Base-by-base conservation (phyloP, 2,329 filamentous ascomycete genomes). In the Sclerotinia nivalis region DNA sequence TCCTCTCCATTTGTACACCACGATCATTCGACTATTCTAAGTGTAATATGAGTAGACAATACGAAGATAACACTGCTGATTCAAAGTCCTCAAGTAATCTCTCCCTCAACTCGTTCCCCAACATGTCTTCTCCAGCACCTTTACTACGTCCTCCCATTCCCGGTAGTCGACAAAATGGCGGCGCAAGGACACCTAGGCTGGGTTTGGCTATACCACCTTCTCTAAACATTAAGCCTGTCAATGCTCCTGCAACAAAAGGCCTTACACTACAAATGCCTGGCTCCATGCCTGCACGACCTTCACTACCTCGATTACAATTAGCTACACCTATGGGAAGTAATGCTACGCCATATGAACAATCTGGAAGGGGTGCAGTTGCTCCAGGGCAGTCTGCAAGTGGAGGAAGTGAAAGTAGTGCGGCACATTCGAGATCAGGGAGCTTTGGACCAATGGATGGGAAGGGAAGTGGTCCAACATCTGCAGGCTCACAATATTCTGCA, bases 181-280 rank as follows among this genome's bases (percentile, higher is more conserved):
- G 76, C 60, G 69, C 75, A 10, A 73, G 76, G 73, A 77, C 76
- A 31, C 78, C 78, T 20, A 76, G 78, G 71, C 86, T 98, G 70
- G 95, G 93, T 58, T 87, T 98, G 69, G 92, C 94, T 59, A 98
- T 98, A 70, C 95, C 95, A 50, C 89, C 92, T 0, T 97, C 93
- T 49, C 92, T 93, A 62, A 95, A 89, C 81, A 90, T 85, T 72
- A 93, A 94, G 80, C 89, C 94, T 2, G 88, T 96, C 66, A 87
- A 73, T 69, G 72, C 72, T 40, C 71, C 54, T 43, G 43, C 62
- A 25, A 70, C 34, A 12, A 65, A 71, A 34, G 73, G 72, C 8
- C 71, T 78, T 22, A 75, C 75, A 18, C 67, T 77, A 49, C 75
- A 78, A 60, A 78, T 77, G 78, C 72, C 77, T 71, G 72, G 75